These are phyloP conservation scores for Debaryomyces hansenii DNA, from an alignment of 805 yeast genomes.

Conservation along the genomic window DNA sequence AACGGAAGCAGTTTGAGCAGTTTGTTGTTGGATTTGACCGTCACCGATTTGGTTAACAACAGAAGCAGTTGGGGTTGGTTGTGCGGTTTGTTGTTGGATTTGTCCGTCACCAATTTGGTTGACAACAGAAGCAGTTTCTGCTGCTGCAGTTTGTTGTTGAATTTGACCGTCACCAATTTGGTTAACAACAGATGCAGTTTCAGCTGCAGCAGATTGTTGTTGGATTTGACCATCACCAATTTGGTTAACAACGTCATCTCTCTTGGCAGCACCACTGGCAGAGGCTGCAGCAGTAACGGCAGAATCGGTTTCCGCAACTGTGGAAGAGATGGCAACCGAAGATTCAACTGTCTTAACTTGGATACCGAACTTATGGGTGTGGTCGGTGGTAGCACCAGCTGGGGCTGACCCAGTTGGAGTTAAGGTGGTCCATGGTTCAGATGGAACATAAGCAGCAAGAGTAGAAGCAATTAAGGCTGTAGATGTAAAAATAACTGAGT, in stretches of 20 bases:
- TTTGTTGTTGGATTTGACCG: slow-evolving; percentile 50
- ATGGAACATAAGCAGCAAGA: slow-evolving; percentile 62
- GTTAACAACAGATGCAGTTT: slow-evolving; percentile 40
- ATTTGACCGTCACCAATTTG: slow-evolving; percentile 50
- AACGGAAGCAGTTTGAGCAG: slow-evolving; percentile 28
- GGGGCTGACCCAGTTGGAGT: slow-evolving; percentile 59
- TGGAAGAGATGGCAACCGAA: slow-evolving; percentile 17
- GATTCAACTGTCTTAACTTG: slow-evolving; percentile 55
- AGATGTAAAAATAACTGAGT: slow-evolving; percentile 17
- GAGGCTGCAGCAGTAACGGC: slow-evolving; percentile 12
- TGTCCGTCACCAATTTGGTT: slow-evolving; percentile 39
- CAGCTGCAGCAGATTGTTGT: slow-evolving; percentile 32
- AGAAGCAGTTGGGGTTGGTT: slow-evolving; percentile 14
- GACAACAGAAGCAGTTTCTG: slow-evolving; percentile 16
- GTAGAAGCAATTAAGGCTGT: slow-evolving; percentile 49
- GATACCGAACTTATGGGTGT: slow-evolving; percentile 62
- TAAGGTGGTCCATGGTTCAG: slow-evolving; percentile 70
- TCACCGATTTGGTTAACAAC: slow-evolving; percentile 34
- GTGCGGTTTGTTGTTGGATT: slow-evolving; percentile 27
- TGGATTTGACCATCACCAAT: slow-evolving; percentile 66
- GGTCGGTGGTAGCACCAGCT: slow-evolving; percentile 57
- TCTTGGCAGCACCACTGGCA: slow-evolving; percentile 24
- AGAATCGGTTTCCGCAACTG: not conserved
- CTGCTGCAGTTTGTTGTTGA: slow-evolving; percentile 47
- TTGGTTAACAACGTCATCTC: slow-evolving; percentile 41